Evolutionary conservation across 2,329 filamentous ascomycete species (phyloP).

Genomic region (Phoma sp.): DNA sequence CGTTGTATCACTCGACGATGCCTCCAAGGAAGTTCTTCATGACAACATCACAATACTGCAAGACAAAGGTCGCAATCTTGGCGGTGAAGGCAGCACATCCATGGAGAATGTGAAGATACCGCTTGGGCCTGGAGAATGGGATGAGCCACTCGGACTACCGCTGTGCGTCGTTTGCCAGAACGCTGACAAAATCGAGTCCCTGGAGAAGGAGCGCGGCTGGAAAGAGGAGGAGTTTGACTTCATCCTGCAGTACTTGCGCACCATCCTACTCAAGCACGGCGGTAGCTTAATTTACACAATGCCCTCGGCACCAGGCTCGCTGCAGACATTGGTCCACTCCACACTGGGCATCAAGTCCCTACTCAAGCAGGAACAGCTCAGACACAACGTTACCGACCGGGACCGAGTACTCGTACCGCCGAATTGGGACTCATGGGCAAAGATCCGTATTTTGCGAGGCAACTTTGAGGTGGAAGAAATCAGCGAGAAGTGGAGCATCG

Average conservation of each 20-base stretch:
- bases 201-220: constrained; percentile 92
- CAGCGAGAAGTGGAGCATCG: constrained; percentile 84
- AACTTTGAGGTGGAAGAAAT: constrained; percentile 90
- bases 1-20: constrained; percentile 74
- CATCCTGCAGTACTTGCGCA: constrained; percentile 90
- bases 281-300: constrained; percentile 65
- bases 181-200: constrained; percentile 86
- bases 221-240: constrained; percentile 97
- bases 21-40: constrained; percentile 84
- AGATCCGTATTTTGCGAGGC: constrained; percentile 90
- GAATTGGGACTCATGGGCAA: constrained; percentile 99
- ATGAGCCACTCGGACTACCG: constrained; percentile 84
- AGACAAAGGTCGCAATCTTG: constrained; percentile 56
- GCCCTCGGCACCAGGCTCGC: constrained; percentile 68
- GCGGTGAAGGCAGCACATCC: constrained; percentile 36
- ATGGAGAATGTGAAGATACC: constrained; percentile 65
- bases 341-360: constrained; percentile 86
- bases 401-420: constrained; percentile 94
- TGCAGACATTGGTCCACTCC: constrained; percentile 83
- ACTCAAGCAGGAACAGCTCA: constrained; percentile 58
- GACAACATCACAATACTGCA: constrained; percentile 83
- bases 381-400: constrained; percentile 85
- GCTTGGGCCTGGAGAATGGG: constrained; percentile 89
- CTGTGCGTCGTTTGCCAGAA: constrained; percentile 97
- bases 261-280: constrained; percentile 77